Evolutionary conservation across 116 monocot species (phyloP).

Genomic region (Posidonia oceanica): DNA sequence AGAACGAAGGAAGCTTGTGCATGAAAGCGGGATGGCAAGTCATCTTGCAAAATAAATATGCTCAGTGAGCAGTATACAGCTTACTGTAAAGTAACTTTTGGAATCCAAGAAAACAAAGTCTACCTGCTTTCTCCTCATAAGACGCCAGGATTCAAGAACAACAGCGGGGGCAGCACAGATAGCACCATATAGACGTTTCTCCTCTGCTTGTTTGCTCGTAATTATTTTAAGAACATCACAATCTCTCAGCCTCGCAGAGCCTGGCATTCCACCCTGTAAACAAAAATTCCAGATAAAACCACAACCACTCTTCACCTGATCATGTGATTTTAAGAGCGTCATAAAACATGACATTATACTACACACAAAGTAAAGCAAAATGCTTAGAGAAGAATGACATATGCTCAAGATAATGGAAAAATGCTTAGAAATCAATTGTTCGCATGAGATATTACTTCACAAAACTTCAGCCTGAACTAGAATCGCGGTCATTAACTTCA

Average conservation of each 20-base stretch:
- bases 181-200: conserved; percentile 78
- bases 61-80: neutral
- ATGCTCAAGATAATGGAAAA: neutral
- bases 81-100: neutral
- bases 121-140: conserved; percentile 76
- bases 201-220: conserved; percentile 61
- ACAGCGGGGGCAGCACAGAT: conserved; percentile 96
- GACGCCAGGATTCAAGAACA: conserved; percentile 72
- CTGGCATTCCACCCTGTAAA: conserved; percentile 90
- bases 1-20: conserved; percentile 69
- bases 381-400: neutral
- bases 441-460: too few relatives aligned
- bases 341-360: too few relatives aligned
- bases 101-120: neutral
- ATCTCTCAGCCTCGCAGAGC: conserved; percentile 71
- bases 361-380: too few relatives aligned
- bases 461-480: too few relatives aligned
- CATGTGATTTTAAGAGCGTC: too few relatives aligned
- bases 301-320: too few relatives aligned
- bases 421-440: too few relatives aligned
- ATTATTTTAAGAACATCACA: conserved; percentile 48
- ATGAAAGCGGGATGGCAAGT: conserved; percentile 93
- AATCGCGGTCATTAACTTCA: too few relatives aligned
- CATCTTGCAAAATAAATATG: conserved; percentile 39
- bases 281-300: neutral